phyloP scores from a whole-genome alignment of 305 asterid species.

The Petunia hybrid region DNA sequence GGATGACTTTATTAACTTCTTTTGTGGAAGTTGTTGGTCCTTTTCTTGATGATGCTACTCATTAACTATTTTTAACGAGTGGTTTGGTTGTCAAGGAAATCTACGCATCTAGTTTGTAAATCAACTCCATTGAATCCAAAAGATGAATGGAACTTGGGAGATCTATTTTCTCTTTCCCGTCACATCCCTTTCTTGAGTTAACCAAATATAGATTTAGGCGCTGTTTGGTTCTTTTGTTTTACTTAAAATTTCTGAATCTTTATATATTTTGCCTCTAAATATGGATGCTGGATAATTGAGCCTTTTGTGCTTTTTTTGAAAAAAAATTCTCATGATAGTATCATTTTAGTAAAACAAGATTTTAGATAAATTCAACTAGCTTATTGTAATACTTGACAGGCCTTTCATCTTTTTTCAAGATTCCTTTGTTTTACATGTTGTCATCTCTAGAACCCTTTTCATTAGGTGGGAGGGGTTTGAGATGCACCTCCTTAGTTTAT shows the following conservation, averaged over 20 bases:
- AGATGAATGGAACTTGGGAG: too few relatives aligned
- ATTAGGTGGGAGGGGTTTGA: neutral
- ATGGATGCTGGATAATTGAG: too few relatives aligned
- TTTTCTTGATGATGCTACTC: neutral
- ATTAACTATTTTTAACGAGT: neutral
- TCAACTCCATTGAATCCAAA: neutral
- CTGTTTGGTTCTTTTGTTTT: too few relatives aligned
- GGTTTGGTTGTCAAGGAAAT: conserved; percentile 34
- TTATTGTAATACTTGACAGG: conserved; percentile 2
- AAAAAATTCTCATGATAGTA: too few relatives aligned
- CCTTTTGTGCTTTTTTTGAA: too few relatives aligned
- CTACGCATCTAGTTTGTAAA: neutral
- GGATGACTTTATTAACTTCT: neutral
- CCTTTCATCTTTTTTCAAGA: neutral
- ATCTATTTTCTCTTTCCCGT: too few relatives aligned
- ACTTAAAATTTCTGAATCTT: too few relatives aligned
- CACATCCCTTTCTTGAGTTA: too few relatives aligned
- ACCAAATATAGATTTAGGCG: too few relatives aligned
- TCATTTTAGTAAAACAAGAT: neutral
- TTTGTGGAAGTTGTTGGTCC: neutral
- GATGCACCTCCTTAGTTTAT: too few relatives aligned
- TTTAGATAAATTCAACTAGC: conserved; percentile 7
- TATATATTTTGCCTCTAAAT: too few relatives aligned
- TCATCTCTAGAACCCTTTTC: neutral
- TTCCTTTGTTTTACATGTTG: neutral